Conservation (phyloP, 1,284 basidiomycete genomes). For the Moniliella sp. region DNA sequence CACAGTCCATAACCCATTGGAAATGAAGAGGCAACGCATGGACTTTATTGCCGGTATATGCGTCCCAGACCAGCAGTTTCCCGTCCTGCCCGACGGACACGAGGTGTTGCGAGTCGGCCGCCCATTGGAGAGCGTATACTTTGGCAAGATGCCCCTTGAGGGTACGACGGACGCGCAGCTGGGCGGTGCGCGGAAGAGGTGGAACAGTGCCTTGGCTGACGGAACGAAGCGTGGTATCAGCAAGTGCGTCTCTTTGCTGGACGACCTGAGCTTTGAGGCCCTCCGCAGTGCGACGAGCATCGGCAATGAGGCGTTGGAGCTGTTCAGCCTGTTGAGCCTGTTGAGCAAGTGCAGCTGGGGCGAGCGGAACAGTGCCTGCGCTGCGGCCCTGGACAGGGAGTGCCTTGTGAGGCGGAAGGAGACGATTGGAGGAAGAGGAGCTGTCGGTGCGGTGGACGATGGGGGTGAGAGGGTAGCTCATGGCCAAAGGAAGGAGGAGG, state of each 20-base stretch:
- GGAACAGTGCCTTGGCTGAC: constrained; percentile 51
- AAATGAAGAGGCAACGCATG: constrained; percentile 91
- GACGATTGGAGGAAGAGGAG: too few species aligned
- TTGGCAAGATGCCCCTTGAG: constrained; percentile 92
- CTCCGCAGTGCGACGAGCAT: too few species aligned
- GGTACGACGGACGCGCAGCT: constrained; percentile 78
- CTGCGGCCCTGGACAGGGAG: too few species aligned
- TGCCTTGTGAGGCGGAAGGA: too few species aligned
- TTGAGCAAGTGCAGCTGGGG: too few species aligned
- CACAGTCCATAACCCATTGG: constrained; percentile 99
- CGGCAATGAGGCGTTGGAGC: too few species aligned
- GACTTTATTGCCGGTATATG: constrained; percentile 97
- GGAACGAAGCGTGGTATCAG: constrained; percentile 78
- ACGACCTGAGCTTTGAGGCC: constrained; percentile 95
- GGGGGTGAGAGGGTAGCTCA: too few species aligned
- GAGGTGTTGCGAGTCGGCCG: constrained; percentile 78
- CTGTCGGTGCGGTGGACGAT: too few species aligned
- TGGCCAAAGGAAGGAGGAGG: too few species aligned
- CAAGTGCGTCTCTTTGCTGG: constrained; percentile 74
- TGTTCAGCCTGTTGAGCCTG: too few species aligned
- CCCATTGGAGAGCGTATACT: constrained; percentile 99
- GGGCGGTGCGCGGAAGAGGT: constrained; percentile 74
- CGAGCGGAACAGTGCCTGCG: too few species aligned
- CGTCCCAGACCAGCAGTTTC: constrained; percentile 97
- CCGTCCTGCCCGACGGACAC: constrained; percentile 97